Conservation (phyloP, 2,329 filamentous ascomycete genomes). For the Aspergillus neoniger region DNA sequence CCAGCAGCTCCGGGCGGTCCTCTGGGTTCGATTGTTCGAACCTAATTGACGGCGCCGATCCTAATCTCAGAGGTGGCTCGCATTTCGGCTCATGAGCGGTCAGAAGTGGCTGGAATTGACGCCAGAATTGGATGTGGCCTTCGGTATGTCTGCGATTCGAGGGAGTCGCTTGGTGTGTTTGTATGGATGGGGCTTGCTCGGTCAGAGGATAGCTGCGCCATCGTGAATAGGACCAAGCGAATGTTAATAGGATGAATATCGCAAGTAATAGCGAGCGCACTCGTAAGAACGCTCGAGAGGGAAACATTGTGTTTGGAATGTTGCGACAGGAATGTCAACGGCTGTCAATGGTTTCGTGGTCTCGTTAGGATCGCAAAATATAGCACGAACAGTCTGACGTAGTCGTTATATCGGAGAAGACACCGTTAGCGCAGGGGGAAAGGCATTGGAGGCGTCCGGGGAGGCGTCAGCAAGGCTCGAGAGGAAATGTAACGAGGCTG, state of each 20-base stretch:
- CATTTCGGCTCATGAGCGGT: conserved; percentile 33
- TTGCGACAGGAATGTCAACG: background rate
- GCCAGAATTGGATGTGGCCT: conserved; percentile 38
- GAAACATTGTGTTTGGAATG: conserved; percentile 11
- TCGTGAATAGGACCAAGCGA: conserved; percentile 22
- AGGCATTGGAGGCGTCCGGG: background rate
- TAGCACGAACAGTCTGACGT: background rate
- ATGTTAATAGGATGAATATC: conserved; percentile 14
- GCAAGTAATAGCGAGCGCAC: conserved; percentile 23
- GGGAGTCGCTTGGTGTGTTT: background rate
- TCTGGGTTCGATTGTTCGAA: conserved; percentile 31
- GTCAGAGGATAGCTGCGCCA: conserved; percentile 11
- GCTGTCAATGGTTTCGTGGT: too few species aligned
- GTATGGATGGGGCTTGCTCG: background rate
- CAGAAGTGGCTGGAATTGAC: conserved; percentile 35
- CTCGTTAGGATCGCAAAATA: background rate
- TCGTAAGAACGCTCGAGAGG: conserved; percentile 20
- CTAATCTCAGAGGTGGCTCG: conserved; percentile 29
- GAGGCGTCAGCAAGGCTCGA: background rate
- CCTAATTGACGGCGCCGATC: conserved; percentile 27
- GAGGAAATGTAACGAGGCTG: background rate
- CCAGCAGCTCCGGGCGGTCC: conserved; percentile 35
- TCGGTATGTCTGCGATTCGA: background rate
- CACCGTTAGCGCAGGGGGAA: background rate
- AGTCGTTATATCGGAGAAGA: background rate